A percentile compares a stretch with the other conserved stretches of the same genome.
These are phyloP conservation scores for Claviceps pazoutovae DNA, from an alignment of 2,329 filamentous ascomycete species.

Conservation along the genomic window DNA sequence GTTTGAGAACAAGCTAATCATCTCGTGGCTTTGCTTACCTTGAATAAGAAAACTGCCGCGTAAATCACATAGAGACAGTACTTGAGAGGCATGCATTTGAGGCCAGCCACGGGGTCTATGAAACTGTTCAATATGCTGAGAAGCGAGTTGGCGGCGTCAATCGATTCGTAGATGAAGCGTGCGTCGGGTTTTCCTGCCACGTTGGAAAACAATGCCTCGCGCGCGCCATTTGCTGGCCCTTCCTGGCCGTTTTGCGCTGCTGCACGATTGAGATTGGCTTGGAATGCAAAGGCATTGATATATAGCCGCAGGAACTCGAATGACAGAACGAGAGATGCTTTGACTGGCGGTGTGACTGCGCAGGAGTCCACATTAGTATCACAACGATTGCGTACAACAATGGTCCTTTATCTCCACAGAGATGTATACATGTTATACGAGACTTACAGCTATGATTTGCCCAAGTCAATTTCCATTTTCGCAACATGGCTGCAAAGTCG, in stretches of 20 bases:
- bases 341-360: constrained; percentile 47
- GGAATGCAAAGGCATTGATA: constrained; percentile 63
- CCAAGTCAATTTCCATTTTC: constrained; percentile 59
- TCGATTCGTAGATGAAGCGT: constrained; percentile 51
- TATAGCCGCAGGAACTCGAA: constrained; percentile 63
- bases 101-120: constrained; percentile 41
- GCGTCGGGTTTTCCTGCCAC: constrained; percentile 47
- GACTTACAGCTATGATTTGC: constrained; percentile 46
- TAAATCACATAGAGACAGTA: constrained; percentile 52
- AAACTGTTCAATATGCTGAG: constrained; percentile 45
- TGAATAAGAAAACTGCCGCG: constrained; percentile 51
- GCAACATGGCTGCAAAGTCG: constrained; percentile 54
- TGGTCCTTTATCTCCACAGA: too few relatives aligned
- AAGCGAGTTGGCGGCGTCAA: constrained; percentile 49
- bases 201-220: constrained; percentile 32
- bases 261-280: constrained; percentile 47
- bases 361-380: background rate
- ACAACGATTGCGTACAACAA: too few relatives aligned
- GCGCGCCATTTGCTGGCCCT: constrained; percentile 19
- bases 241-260: constrained; percentile 18
- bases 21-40: constrained; percentile 24
- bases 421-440: too few relatives aligned
- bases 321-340: constrained; percentile 52
- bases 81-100: constrained; percentile 50
- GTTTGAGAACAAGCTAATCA: too few relatives aligned